These are phyloP conservation scores for Benincasa hispida DNA, from an alignment of 306 rosid species.

Conservation along the genomic window DNA sequence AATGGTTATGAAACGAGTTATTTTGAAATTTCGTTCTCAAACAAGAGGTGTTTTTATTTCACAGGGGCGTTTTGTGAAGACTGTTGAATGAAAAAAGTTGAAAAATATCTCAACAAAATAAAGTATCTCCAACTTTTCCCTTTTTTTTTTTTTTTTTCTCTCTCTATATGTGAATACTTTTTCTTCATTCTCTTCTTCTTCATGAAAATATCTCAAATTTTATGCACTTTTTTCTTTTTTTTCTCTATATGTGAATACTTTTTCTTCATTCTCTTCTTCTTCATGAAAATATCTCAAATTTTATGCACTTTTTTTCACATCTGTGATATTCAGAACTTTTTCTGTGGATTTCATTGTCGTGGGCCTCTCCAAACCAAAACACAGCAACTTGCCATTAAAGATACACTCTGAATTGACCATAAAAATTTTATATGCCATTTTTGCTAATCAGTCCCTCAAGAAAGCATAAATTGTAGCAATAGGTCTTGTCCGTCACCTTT, in stretches of 20 bases:
- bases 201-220: not conserved
- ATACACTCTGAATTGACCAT: no score
- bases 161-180: not conserved
- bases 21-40: not conserved
- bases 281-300: no score
- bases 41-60: not conserved
- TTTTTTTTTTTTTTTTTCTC: no score
- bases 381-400: no score
- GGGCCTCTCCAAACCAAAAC: no score
- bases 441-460: not conserved
- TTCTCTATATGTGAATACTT: no score
- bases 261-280: no score
- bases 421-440: no score
- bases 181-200: not conserved
- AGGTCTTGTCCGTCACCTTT: not conserved
- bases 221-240: not conserved
- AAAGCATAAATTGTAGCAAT: not conserved
- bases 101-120: not conserved
- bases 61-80: slow-evolving; percentile 2
- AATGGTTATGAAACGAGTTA: no score
- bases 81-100: not conserved
- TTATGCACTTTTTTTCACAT: not conserved
- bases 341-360: no score
- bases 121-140: not conserved
- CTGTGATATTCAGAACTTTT: not conserved